Evolutionary conservation across 108 stramenopile genomes (phyloP).

Genomic region (Fragilaria radians): DNA sequence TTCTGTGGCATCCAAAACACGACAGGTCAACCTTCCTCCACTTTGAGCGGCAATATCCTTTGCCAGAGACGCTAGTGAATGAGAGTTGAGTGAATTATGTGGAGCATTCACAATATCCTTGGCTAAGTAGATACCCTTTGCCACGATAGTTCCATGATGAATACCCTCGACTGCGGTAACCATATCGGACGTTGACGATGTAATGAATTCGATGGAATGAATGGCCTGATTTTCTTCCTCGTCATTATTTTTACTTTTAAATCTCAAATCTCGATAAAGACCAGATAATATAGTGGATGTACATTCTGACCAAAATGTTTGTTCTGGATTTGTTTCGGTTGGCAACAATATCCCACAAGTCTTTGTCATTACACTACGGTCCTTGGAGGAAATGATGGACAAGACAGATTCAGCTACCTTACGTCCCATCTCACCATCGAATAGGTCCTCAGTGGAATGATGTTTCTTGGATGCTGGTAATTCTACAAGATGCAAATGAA

Average conservation of each 20-base stretch:
- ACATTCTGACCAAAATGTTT: background rate
- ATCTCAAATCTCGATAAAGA: background rate
- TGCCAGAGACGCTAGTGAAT: constrained; percentile 30
- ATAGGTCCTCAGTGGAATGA: too few species aligned
- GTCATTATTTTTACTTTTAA: background rate
- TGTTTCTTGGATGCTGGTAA: too few species aligned
- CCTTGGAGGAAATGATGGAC: background rate
- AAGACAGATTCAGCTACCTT: background rate
- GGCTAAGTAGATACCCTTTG: constrained; percentile 11
- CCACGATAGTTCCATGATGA: constrained; percentile 3
- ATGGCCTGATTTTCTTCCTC: background rate
- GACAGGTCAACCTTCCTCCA: constrained; percentile 14
- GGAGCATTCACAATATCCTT: constrained; percentile 61
- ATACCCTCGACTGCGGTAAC: background rate
- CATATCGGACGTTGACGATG: background rate
- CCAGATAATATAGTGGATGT: background rate
- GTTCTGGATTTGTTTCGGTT: background rate
- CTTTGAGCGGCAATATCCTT: constrained; percentile 12
- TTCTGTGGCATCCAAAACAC: constrained; percentile 22
- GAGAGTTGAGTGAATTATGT: constrained; percentile 47
- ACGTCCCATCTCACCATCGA: background rate
- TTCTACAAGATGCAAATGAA: too few species aligned
- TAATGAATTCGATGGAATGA: background rate
- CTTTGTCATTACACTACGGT: background rate
- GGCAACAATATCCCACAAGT: background rate